phyloP scores from a whole-genome alignment of 768 basidiomycete genomes.

The Tylopilus subfusipes region DNA sequence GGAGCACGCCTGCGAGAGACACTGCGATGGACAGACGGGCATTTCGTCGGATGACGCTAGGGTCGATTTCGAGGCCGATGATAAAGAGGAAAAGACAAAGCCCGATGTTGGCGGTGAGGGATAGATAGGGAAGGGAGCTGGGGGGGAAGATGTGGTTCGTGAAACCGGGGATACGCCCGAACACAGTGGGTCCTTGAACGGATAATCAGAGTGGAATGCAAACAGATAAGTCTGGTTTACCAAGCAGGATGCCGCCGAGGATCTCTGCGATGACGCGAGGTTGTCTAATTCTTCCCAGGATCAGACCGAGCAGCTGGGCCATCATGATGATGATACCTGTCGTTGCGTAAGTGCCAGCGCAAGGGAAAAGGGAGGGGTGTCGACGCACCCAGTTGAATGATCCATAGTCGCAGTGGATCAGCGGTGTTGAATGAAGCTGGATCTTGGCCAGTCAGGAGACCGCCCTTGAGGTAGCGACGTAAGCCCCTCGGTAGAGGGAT shows the following conservation, averaged over 20 bases:
- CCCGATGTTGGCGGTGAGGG: conserved; percentile 86
- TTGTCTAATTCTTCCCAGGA: conserved; percentile 70
- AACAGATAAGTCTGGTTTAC: conserved; percentile 37
- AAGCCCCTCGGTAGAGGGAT: not conserved
- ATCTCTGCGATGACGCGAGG: conserved; percentile 95
- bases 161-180: conserved; percentile 87
- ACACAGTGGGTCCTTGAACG: conserved; percentile 43
- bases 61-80: conserved; percentile 90
- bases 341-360: conserved; percentile 1
- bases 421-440: conserved; percentile 55
- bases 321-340: conserved; percentile 76
- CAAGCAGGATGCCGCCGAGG: conserved; percentile 84
- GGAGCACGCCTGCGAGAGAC: conserved; percentile 73
- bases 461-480: conserved; percentile 46
- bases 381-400: conserved; percentile 65
- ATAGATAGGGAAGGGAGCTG: conserved; percentile 68
- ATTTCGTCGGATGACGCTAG: conserved; percentile 72
- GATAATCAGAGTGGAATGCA: conserved; percentile 53
- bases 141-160: conserved; percentile 80
- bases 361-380: not conserved
- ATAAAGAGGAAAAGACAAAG: conserved; percentile 88
- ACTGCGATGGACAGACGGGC: conserved; percentile 62
- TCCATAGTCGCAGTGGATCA: conserved; percentile 76
- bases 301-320: conserved; percentile 66
- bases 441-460: conserved; percentile 73